These are phyloP conservation scores for Ophiostoma ulmi DNA, from an alignment of 2,329 filamentous ascomycete species.

Conservation along the genomic window DNA sequence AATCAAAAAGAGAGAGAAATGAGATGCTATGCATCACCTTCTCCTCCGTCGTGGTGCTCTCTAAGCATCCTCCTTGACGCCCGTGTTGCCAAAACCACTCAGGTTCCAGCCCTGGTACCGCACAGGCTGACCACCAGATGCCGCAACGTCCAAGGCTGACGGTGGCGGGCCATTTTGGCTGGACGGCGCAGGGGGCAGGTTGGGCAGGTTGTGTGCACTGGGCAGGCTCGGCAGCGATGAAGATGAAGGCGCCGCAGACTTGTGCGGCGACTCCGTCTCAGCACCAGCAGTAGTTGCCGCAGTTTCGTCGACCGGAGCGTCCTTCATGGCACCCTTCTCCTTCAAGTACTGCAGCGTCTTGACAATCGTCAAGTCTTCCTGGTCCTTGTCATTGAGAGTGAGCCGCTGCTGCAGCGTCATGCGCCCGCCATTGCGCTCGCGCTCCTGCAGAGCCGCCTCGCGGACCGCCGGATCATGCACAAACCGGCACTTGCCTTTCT, in stretches of 20 bases:
- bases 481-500: constrained; percentile 72
- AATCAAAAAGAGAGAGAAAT: neutral
- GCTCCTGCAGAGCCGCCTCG: constrained; percentile 58
- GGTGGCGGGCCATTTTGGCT: constrained; percentile 20
- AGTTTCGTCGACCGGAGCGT: constrained; percentile 23
- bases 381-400: constrained; percentile 62
- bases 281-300: neutral
- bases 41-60: neutral
- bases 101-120: constrained; percentile 40
- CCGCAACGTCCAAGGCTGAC: neutral
- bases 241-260: constrained; percentile 1
- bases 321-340: constrained; percentile 50
- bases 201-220: neutral
- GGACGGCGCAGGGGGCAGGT: constrained; percentile 26
- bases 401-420: constrained; percentile 62
- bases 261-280: neutral
- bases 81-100: constrained; percentile 40
- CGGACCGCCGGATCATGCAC: constrained; percentile 61
- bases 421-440: constrained; percentile 59
- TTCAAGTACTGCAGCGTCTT: constrained; percentile 62
- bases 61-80: constrained; percentile 36
- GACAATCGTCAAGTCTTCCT: constrained; percentile 61
- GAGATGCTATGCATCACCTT: neutral
- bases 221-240: neutral
- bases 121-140: constrained; percentile 25